Conservation (phyloP, 345 rosid species). For the Lepidium sativum region DNA sequence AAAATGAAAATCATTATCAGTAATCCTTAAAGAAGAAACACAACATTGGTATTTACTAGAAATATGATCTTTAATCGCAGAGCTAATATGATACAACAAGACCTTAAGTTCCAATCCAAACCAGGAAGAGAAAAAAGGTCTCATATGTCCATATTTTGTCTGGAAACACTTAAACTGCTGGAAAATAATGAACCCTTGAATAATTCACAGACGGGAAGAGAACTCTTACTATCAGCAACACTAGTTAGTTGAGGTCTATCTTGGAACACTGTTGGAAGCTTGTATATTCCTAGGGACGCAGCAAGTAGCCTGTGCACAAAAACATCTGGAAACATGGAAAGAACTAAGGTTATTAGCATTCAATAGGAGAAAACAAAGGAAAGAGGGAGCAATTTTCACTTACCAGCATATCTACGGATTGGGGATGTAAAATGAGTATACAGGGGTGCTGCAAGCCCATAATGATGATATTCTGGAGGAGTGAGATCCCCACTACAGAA, state of each 20-base stretch:
- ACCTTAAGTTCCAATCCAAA: background rate
- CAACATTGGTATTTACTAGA: background rate
- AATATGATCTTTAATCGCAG: background rate
- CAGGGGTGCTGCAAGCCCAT: constrained; percentile 87
- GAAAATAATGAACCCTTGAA: background rate
- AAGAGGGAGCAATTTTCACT: constrained; percentile 3
- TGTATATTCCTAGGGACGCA: constrained; percentile 79
- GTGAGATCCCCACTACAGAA: constrained; percentile 96
- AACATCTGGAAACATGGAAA: constrained; percentile 57
- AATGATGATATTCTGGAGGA: constrained; percentile 88
- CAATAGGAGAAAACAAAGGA: constrained; percentile 7
- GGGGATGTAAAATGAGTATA: constrained; percentile 99
- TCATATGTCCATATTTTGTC: background rate
- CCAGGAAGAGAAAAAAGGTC: background rate
- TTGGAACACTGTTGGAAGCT: constrained; percentile 75
- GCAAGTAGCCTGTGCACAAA: constrained; percentile 94
- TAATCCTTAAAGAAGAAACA: background rate
- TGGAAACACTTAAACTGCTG: background rate
- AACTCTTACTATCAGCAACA: constrained; percentile 81
- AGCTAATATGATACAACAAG: background rate
- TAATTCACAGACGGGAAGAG: background rate
- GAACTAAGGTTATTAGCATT: constrained; percentile 12
- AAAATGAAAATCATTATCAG: background rate
- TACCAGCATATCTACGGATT: constrained; percentile 94
- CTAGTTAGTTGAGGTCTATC: constrained; percentile 79